Conservation (phyloP, 2,329 filamentous ascomycete species). For the Karstenula rhodostoma region DNA sequence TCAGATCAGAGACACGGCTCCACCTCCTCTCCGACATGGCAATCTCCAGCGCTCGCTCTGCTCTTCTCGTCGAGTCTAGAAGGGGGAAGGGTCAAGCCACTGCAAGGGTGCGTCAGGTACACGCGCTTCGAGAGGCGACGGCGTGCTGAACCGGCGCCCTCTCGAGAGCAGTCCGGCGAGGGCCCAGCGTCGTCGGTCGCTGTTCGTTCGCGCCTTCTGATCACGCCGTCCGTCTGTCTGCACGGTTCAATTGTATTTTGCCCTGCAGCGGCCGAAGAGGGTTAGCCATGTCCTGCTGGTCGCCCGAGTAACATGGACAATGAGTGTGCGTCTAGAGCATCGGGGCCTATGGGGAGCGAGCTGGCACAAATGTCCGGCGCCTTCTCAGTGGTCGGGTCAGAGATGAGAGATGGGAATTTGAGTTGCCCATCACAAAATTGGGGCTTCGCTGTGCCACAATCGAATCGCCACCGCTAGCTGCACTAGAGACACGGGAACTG, state of each 20-base stretch:
- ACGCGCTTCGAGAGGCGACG: background rate
- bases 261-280: background rate
- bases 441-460: conserved; percentile 7
- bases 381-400: background rate
- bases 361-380: background rate
- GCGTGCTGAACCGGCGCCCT: background rate
- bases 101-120: conserved; percentile 10
- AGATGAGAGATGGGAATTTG: conserved; percentile 7
- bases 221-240: background rate
- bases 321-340: background rate
- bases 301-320: background rate
- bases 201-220: background rate
- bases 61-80: background rate
- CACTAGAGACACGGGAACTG: background rate
- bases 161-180: background rate
- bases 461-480: background rate
- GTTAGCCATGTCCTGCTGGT: background rate
- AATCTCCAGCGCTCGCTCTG: background rate
- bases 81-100: conserved; percentile 6
- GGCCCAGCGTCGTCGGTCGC: background rate
- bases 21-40: no score
- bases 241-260: background rate
- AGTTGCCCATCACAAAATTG: conserved; percentile 11
- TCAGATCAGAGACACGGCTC: background rate
- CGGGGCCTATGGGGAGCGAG: background rate